Conservation (phyloP, 352 stramenopile genomes). For the Phytophthora hibernalis region DNA sequence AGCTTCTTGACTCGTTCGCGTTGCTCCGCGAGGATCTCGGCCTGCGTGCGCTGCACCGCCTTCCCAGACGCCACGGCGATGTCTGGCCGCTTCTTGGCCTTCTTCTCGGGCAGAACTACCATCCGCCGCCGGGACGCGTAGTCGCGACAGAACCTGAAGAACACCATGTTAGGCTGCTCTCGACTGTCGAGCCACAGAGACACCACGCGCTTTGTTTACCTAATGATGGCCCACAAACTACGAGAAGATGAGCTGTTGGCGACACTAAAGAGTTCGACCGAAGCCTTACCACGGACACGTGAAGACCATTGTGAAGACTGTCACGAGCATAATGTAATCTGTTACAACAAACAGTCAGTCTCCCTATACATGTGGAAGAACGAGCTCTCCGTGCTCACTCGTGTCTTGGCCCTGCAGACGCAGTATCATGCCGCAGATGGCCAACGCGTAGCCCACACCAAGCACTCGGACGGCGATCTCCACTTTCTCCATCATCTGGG, state of each 20-base stretch:
- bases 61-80: conserved; percentile 74
- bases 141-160: conserved; percentile 54
- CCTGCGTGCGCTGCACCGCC: conserved; percentile 68
- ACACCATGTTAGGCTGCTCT: background rate
- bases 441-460: conserved; percentile 56
- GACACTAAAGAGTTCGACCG: background rate
- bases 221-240: conserved; percentile 83
- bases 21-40: conserved; percentile 80
- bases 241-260: background rate
- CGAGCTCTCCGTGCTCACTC: conserved; percentile 36
- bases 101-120: conserved; percentile 71
- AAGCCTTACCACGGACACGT: conserved; percentile 73
- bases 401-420: conserved; percentile 60
- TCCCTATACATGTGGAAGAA: background rate
- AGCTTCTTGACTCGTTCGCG: conserved; percentile 70
- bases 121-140: conserved; percentile 59
- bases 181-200: too few species aligned
- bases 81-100: conserved; percentile 79
- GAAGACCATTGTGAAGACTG: conserved; percentile 85
- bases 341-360: conserved; percentile 7
- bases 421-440: conserved; percentile 64
- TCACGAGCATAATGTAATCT: conserved; percentile 82
- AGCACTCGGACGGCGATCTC: conserved; percentile 76
- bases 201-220: too few species aligned
- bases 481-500: conserved; percentile 60